Base-by-base conservation (phyloP, 805 yeast genomes). In the Metschnikowia hibisci region DNA sequence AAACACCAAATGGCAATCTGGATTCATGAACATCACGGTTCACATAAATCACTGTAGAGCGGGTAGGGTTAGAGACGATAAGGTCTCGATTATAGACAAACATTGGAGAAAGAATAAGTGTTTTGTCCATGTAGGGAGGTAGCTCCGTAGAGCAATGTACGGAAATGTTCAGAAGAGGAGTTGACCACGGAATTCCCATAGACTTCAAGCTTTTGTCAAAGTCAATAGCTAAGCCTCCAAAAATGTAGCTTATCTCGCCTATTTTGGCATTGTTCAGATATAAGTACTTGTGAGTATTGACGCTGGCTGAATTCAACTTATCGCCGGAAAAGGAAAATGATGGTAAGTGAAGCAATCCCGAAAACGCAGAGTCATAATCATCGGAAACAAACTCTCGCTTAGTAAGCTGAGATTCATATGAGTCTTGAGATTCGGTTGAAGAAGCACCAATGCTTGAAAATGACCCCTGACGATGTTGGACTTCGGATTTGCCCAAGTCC, bases 1-100 rank as follows among this genome's bases (percentile, higher is more conserved):
- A 55, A 14, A 82, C 53, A 3, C 81, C 73, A 3, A 77, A 74
- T 0, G 89, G 88, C 4, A 68, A 54, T 34, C 70, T 33, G 11
- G 39, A 39, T 2, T 76, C 77, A 2, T 47, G 48, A 12, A 41
- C 47, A 22, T 51, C 44, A 4, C 55, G 55, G 33, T 62, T 64
- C 44, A 62, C 50, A 22, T 58, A 55, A 4, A 62, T 61, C 4
- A 63, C 50, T 0, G 70, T 57, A 10, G 66, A 63, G 43, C 71
- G 55, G 18, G 45, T 54, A 37, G 55, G 69, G 63, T 60, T 62
- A 52, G 57, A 65, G 23, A 53, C 39, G 38, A 52, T 48, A 29
- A 68, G 58, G 25, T 53, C 46, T 10, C 45, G 42, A 45, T 66
- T 64, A 20, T 53, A 60, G 75, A 80, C 44, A 74, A 64, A 45